Conservation (phyloP, 768 basidiomycete species). For the Trametes coccinea region DNA sequence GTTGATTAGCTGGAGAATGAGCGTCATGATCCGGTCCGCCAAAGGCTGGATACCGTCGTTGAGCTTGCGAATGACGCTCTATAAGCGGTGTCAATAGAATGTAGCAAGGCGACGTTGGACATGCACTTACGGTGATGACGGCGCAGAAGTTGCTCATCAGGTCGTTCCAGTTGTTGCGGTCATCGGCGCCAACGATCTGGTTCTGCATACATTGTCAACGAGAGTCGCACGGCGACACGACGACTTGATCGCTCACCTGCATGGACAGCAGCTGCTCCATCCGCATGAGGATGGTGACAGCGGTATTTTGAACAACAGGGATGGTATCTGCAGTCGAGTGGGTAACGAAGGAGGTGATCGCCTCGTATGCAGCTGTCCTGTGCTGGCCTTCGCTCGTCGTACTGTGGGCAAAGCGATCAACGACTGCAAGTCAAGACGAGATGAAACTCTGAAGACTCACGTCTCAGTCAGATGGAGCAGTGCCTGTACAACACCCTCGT, state of each 20-base stretch:
- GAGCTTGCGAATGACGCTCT: conserved; percentile 87
- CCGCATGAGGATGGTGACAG: conserved; percentile 78
- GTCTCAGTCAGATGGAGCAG: conserved; percentile 86
- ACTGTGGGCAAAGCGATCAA: conserved; percentile 37
- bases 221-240: not conserved
- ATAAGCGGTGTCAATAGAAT: not conserved
- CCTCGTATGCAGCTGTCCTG: conserved; percentile 94
- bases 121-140: conserved; percentile 72
- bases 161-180: conserved; percentile 99
- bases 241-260: conserved; percentile 54
- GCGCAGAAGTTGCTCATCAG: conserved; percentile 94
- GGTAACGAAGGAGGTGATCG: conserved; percentile 83
- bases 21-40: conserved; percentile 94
- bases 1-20: conserved; percentile 81
- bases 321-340: conserved; percentile 81
- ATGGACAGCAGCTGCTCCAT: conserved; percentile 87
- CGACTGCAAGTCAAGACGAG: not conserved
- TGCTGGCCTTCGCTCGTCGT: conserved; percentile 88
- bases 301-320: conserved; percentile 77
- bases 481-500: conserved; percentile 81
- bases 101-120: not conserved
- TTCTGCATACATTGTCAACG: conserved; percentile 49
- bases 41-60: conserved; percentile 80
- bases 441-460: conserved; percentile 41
- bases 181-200: conserved; percentile 93